Evolutionary conservation across 371 early-diverging fungal genomes (phyloP), one percentile per base, ranked within the genome.

Genomic region (Rhizomucor pusillus): DNA sequence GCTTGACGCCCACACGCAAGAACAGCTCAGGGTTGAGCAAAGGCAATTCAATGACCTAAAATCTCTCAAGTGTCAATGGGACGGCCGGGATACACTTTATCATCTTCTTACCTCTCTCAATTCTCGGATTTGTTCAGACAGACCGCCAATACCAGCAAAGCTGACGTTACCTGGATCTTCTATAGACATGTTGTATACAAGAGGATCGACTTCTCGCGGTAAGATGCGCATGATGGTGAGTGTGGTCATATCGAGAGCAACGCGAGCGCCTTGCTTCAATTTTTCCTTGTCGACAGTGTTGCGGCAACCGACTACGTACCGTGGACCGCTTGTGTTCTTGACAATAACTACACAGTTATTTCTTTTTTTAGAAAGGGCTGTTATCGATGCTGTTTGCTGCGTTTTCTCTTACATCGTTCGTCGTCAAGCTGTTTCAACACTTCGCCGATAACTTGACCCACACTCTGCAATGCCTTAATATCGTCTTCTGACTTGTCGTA

Each of bases 381-480:
- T 43, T 43, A 43, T 6, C 12, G 14, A 29, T 7, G 19, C 39
- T 40, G 19, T 2, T 6, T 40, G 39, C 13, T 41, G 14, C 13
- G 24, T 18, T 5, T 11, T 9, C 16, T 65, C 82, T 66, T 85
- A 93, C 91, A 99, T 71, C 94, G 86, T 54, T 99, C 99, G 50
- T 93, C 95, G 69, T 94, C 95, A 63, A 99, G 76, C 73, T 98
- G 95, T 73, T 99, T 99, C 54, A 99, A 77, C 13, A 99, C 97
- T 73, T 99, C 99, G 45, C 98, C 99, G 63, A 99, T 94, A 56
- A 98, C 99, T 73, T 99, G 99, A 6, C 99, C 99, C 24, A 99
- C 97, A 66, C 93, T 93, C 76, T 99, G 99, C 46, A 99, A 67
- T 1, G 99, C 97, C 70, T 99, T 97, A 56, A 99, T 88, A 69